Base-by-base conservation (phyloP, 2,329 filamentous ascomycete species). In the Drechslerella coelobrocha region DNA sequence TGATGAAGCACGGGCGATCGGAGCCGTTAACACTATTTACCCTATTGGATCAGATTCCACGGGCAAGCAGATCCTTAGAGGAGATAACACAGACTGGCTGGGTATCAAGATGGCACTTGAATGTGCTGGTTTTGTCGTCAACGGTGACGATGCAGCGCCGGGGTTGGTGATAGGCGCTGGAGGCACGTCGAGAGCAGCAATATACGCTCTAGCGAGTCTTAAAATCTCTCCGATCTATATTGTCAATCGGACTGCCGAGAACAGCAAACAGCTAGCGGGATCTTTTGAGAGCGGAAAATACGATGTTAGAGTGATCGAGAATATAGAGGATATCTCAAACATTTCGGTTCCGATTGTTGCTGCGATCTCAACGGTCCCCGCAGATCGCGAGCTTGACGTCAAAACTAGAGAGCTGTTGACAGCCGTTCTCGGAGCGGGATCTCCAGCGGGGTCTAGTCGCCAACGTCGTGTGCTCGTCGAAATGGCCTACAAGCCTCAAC, bases 41-140 rank as follows among this genome's bases (percentile, higher is more conserved):
- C 88, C 89, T 0, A 77, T 85, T 2, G 52, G 54, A 27, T 57
- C 52, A 12, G 77, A 77, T 24, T 77, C 80, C 2, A 50, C 37
- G 24, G 81, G 80, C 2, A 79, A 82, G 60, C 79, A 79, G 52
- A 84, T 82, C 2, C 85, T 97, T 2, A 79, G 90, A 14, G 94
- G 94, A 45, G 90, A 92, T 78, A 99, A 99, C 79, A 99, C 94
- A 10, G 94, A 99, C 81, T 99, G 92, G 89, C 85, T 87, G 76
- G 94, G 94, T 72, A 99, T 99, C 87, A 86, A 89, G 1, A 86
- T 89, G 74, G 88, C 90, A 2, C 84, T 99, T 19, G 86, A 84
- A 63, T 85, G 85, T 43, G 87, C 86, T 1, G 90, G 90, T 6
- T 82, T 89, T 39, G 41, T 45, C 57, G 80, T 81, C 72, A 78